A percentile compares a stretch with the other conserved stretches of the same genome.
Conservation (phyloP, 106 monocot species). For the Dendrobium huoshanense region DNA sequence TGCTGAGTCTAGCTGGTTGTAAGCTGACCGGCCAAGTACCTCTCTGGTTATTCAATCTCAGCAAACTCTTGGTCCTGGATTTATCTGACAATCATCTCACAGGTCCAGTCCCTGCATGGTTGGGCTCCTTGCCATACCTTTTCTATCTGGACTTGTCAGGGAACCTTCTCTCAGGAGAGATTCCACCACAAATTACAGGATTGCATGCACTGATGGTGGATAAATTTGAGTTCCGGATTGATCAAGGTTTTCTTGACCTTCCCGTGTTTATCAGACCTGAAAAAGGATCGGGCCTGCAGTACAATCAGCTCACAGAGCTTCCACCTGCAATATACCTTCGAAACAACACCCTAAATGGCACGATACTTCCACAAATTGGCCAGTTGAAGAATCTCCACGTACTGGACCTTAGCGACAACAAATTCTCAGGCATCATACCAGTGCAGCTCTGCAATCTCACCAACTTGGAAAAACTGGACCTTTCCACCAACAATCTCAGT, state of each 20-base stretch:
- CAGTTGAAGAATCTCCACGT: slow-evolving; percentile 8
- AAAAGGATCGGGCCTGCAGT: not conserved
- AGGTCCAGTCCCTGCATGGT: slow-evolving; percentile 10
- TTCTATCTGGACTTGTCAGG: slow-evolving; percentile 1
- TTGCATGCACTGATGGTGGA: slow-evolving; percentile 4
- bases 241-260: slow-evolving; percentile 8
- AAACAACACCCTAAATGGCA: not conserved
- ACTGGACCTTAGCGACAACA: not conserved
- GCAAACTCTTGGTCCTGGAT: slow-evolving; percentile 10
- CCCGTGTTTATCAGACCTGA: not conserved
- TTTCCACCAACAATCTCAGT: slow-evolving; percentile 3
- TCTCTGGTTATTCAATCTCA: slow-evolving; percentile 11
- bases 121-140: slow-evolving; percentile 11
- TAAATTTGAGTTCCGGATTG: not conserved
- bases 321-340: not conserved
- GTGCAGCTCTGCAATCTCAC: slow-evolving; percentile 13
- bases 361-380: not conserved
- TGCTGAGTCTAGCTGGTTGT: not conserved
- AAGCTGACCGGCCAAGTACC: not conserved
- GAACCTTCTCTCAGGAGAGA: slow-evolving; percentile 17
- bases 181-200: slow-evolving; percentile 7
- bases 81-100: slow-evolving; percentile 3
- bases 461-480: slow-evolving; percentile 1
- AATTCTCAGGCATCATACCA: slow-evolving; percentile 11
- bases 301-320: slow-evolving; percentile 3